Evolutionary conservation across 2,329 filamentous ascomycete species (phyloP).

Genomic region (Karstenula rhodostoma): DNA sequence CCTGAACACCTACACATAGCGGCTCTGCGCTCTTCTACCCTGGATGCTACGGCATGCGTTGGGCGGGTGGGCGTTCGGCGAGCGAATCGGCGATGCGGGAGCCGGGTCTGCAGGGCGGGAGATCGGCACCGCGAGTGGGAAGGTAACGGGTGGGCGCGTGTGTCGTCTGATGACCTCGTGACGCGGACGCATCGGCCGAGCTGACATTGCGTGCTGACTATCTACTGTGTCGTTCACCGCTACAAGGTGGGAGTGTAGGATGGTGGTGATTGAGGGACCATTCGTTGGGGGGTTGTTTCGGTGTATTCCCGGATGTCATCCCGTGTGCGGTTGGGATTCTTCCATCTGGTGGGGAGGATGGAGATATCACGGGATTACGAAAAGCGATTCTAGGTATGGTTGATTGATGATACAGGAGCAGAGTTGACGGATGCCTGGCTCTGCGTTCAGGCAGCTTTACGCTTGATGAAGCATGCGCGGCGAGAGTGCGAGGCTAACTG

Average conservation of each 20-base stretch:
- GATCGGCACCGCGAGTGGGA: neutral
- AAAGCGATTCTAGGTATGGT: too few relatives aligned
- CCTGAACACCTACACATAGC: neutral
- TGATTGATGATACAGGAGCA: too few relatives aligned
- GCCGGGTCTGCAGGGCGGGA: neutral
- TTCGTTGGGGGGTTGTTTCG: too few relatives aligned
- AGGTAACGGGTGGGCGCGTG: constrained; percentile 3
- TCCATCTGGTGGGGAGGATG: too few relatives aligned
- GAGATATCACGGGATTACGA: too few relatives aligned
- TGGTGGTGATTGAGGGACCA: too few relatives aligned
- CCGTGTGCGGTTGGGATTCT: too few relatives aligned
- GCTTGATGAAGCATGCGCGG: too few relatives aligned
- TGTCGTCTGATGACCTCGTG: neutral
- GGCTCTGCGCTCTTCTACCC: neutral
- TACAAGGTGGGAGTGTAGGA: neutral
- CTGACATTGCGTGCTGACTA: neutral
- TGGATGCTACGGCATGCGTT: neutral
- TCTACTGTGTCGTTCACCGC: neutral
- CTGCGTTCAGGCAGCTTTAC: too few relatives aligned
- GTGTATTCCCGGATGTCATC: too few relatives aligned
- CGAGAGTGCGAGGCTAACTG: too few relatives aligned
- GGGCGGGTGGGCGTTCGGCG: neutral
- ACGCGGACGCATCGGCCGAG: neutral
- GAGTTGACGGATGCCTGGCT: too few relatives aligned
- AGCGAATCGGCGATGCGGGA: neutral